Evolutionary conservation across 352 stramenopile species (phyloP).

Genomic region (Pythium sukuiense): DNA sequence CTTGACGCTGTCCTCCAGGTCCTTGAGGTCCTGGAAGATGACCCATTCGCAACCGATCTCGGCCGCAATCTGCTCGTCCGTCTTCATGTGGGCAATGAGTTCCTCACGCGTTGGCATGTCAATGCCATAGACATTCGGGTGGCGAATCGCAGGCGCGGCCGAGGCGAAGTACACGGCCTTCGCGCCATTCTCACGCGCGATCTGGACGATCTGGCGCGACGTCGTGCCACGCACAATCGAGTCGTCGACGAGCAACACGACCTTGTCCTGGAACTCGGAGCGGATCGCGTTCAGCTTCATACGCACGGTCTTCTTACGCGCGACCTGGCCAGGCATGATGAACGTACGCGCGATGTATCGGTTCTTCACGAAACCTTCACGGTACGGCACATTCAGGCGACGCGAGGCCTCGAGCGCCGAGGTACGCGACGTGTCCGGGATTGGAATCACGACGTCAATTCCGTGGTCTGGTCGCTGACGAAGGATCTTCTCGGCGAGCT

Average conservation of each 20-base stretch:
- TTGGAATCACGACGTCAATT: constrained; percentile 99
- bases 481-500: constrained; percentile 96
- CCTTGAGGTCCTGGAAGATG: constrained; percentile 91
- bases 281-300: constrained; percentile 99
- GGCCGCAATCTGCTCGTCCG: constrained; percentile 93
- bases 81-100: constrained; percentile 96
- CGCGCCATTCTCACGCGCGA: constrained; percentile 97
- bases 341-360: constrained; percentile 99
- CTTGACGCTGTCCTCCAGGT: constrained; percentile 90
- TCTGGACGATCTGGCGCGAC: constrained; percentile 97
- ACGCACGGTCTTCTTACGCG: constrained; percentile 95
- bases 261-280: constrained; percentile 91
- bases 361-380: constrained; percentile 99
- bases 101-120: constrained; percentile 98
- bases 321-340: constrained; percentile 98
- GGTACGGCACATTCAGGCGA: constrained; percentile 91
- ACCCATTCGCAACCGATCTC: constrained; percentile 96
- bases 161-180: constrained; percentile 96
- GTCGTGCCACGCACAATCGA: constrained; percentile 99
- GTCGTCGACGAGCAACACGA: constrained; percentile 99
- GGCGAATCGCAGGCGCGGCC: constrained; percentile 96
- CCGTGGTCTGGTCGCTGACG: constrained; percentile 89
- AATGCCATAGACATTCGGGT: constrained; percentile 99
- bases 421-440: constrained; percentile 97
- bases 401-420: constrained; percentile 92